Conservation (phyloP, 768 basidiomycete genomes). For the Termitomyces sp. region DNA sequence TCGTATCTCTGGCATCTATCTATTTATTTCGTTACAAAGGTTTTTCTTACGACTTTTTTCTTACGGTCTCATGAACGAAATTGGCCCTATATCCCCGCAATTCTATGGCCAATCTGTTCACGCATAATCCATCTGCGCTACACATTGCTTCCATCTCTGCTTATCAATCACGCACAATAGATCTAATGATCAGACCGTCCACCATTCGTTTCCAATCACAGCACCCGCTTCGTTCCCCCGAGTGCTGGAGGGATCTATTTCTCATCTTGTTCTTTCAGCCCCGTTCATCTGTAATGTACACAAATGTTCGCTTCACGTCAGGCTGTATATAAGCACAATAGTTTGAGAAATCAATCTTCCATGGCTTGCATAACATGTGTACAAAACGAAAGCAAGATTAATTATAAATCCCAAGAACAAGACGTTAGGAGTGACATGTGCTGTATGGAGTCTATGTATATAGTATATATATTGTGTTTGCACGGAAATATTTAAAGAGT, state of each 20-base stretch:
- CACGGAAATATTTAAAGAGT: not conserved
- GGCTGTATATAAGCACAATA: conserved; percentile 13
- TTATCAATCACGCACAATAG: conserved; percentile 8
- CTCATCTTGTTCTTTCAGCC: conserved; percentile 1
- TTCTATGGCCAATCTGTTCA: conserved; percentile 12
- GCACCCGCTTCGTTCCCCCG: not conserved
- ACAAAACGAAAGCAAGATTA: not conserved
- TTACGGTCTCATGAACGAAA: conserved; percentile 6
- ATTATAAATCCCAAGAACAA: not conserved
- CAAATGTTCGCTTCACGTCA: conserved; percentile 5
- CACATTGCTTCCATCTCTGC: conserved; percentile 7
- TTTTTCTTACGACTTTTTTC: conserved; percentile 6
- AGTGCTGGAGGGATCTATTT: conserved; percentile 7
- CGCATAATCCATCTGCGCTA: conserved; percentile 12
- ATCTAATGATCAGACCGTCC: conserved; percentile 22
- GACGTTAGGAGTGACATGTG: conserved; percentile 6
- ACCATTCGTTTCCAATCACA: conserved; percentile 14
- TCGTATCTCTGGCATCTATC: conserved; percentile 8
- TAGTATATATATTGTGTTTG: not conserved
- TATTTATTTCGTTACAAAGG: conserved; percentile 18
- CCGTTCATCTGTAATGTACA: conserved; percentile 6
- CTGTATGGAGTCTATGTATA: conserved; percentile 7
- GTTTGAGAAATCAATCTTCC: conserved; percentile 10
- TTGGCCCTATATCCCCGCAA: conserved; percentile 15
- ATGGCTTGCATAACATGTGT: not conserved